Evolutionary conservation across 805 yeast genomes (phyloP).

Genomic region (Ogataea nitratoaversa): DNA sequence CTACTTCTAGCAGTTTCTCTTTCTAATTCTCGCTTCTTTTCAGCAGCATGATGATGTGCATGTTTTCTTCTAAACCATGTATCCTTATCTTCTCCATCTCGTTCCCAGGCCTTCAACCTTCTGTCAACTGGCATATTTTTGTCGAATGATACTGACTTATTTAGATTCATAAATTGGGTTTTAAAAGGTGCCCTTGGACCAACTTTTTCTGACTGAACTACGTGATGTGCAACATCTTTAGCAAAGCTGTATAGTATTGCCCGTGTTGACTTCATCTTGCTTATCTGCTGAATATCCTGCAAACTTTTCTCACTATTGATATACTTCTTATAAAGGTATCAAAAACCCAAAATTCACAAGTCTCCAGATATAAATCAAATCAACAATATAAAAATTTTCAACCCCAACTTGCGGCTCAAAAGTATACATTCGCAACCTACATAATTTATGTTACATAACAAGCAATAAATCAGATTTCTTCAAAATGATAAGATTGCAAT

Average conservation of each 20-base stretch:
- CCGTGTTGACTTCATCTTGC: no score
- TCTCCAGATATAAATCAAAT: background rate
- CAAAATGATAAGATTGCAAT: no score
- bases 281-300: no score
- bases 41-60: conserved; percentile 62
- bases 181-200: conserved; percentile 30
- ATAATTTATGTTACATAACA: background rate
- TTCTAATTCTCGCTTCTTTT: conserved; percentile 27
- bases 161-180: conserved; percentile 2
- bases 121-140: conserved; percentile 39
- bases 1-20: conserved; percentile 17
- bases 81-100: conserved; percentile 56
- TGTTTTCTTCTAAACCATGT: conserved; percentile 56
- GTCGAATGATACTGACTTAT: conserved; percentile 31
- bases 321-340: no score
- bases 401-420: background rate
- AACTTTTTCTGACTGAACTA: no score
- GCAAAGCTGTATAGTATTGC: no score
- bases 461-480: no score
- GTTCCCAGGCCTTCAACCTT: conserved; percentile 60
- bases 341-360: no score
- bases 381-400: background rate
- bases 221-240: no score
- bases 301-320: no score
- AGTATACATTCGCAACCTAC: no score